These are phyloP conservation scores for Capronia coronata DNA, from an alignment of 2,329 filamentous ascomycete species.

Conservation along the genomic window DNA sequence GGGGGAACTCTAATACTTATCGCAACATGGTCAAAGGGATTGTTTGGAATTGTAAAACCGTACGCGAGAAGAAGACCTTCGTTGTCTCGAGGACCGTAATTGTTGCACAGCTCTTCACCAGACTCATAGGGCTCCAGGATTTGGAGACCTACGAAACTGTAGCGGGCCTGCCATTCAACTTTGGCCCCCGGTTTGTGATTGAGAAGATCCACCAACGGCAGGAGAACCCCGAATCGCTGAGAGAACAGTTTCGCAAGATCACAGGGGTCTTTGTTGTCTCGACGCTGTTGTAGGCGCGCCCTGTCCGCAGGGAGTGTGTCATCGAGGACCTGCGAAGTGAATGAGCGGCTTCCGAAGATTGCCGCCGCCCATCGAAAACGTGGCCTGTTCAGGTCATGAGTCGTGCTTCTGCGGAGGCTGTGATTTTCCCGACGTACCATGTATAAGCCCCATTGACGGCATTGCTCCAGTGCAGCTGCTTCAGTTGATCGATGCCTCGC, in stretches of 20 bases:
- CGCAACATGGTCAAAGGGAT: conserved; percentile 41
- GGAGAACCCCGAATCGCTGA: conserved; percentile 61
- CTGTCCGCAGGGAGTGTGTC: conserved; percentile 29
- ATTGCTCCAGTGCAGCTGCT: conserved; percentile 31
- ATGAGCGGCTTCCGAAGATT: conserved; percentile 41
- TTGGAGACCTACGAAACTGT: conserved; percentile 36
- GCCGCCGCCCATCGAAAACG: conserved; percentile 43
- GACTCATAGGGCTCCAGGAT: conserved; percentile 44
- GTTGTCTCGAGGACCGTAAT: conserved; percentile 71
- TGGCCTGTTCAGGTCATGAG: conserved; percentile 33
- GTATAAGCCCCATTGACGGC: conserved; percentile 32
- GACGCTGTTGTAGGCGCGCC: conserved; percentile 28
- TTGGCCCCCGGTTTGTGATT: conserved; percentile 61
- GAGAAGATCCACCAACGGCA: conserved; percentile 65
- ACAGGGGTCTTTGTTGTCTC: conserved; percentile 27
- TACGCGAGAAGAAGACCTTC: conserved; percentile 54
- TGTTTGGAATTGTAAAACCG: conserved; percentile 40
- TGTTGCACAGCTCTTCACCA: conserved; percentile 57
- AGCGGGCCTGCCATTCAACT: conserved; percentile 52
- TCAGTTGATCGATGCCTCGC: conserved; percentile 31
- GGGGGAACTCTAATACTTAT: conserved; percentile 37
- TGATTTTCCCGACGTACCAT: conserved; percentile 31
- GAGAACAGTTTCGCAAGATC: conserved; percentile 36
- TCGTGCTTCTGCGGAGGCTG: neutral
- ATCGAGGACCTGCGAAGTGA: conserved; percentile 40